Conservation (phyloP, 2,329 filamentous ascomycete species). For the Emmonsia crescens region DNA sequence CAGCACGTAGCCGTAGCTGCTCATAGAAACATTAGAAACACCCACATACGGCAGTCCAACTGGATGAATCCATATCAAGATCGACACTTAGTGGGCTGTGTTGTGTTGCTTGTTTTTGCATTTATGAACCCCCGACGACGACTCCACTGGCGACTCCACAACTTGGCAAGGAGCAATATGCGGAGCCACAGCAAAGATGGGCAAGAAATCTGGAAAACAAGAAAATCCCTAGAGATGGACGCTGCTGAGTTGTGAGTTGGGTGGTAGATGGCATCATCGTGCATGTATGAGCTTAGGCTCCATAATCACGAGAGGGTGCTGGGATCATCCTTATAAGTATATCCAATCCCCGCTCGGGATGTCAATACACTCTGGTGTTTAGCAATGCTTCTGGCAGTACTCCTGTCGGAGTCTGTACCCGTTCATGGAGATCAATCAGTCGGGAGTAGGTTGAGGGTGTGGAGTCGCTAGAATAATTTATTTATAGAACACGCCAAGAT, state of each 20-base stretch:
- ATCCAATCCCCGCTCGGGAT: neutral
- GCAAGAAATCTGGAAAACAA: neutral
- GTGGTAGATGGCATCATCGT: neutral
- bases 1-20: neutral
- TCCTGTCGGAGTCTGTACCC: neutral
- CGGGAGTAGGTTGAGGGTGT: neutral
- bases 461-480: neutral
- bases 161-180: neutral
- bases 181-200: neutral
- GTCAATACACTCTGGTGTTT: neutral
- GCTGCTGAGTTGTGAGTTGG: neutral
- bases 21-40: neutral
- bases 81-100: neutral
- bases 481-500: neutral
- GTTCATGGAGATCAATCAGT: neutral
- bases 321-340: neutral
- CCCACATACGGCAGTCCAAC: neutral
- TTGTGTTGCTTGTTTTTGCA: neutral
- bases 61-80: neutral
- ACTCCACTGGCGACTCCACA: neutral
- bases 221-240: neutral
- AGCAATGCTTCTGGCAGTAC: no score
- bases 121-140: neutral
- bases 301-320: neutral
- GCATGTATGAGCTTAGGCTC: neutral